phyloP scores from a whole-genome alignment of 352 stramenopile species.

The Pythium vanterpoolii region DNA sequence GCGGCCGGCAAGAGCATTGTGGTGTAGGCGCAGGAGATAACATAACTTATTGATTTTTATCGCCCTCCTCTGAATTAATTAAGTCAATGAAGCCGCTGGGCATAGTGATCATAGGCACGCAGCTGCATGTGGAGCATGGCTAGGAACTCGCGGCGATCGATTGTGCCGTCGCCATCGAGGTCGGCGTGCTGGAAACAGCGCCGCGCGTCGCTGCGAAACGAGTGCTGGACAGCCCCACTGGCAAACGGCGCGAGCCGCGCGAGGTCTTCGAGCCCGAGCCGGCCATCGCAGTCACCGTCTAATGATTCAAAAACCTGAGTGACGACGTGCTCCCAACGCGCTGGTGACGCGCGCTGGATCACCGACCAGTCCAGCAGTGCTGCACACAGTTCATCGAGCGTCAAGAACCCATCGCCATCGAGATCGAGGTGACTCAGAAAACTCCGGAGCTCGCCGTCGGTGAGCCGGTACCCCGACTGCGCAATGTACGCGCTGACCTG shows the following conservation, averaged over 20 bases:
- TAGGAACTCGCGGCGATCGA: slow-evolving; percentile 44
- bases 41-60: too few species aligned
- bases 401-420: slow-evolving; percentile 56
- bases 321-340: slow-evolving; percentile 34
- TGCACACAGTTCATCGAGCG: slow-evolving; percentile 61
- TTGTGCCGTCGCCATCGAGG: slow-evolving; percentile 28
- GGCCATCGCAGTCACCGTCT: slow-evolving; percentile 48
- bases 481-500: slow-evolving; percentile 55
- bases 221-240: slow-evolving; percentile 27
- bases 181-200: slow-evolving; percentile 62
- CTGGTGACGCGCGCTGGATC: slow-evolving; percentile 36
- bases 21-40: too few species aligned
- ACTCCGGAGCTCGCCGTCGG: slow-evolving; percentile 48
- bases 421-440: slow-evolving; percentile 63
- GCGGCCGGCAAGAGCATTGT: slow-evolving; percentile 64
- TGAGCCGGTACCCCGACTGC: slow-evolving; percentile 57
- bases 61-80: not conserved
- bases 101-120: slow-evolving; percentile 48
- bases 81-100: slow-evolving; percentile 22
- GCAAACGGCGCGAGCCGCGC: slow-evolving; percentile 39
- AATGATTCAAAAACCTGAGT: slow-evolving; percentile 43
- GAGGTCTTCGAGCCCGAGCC: slow-evolving; percentile 47
- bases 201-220: slow-evolving; percentile 55
- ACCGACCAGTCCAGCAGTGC: slow-evolving; percentile 65
- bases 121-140: slow-evolving; percentile 48